Conservation (phyloP, 768 basidiomycete genomes). For the Guyanaporus albipodus region DNA sequence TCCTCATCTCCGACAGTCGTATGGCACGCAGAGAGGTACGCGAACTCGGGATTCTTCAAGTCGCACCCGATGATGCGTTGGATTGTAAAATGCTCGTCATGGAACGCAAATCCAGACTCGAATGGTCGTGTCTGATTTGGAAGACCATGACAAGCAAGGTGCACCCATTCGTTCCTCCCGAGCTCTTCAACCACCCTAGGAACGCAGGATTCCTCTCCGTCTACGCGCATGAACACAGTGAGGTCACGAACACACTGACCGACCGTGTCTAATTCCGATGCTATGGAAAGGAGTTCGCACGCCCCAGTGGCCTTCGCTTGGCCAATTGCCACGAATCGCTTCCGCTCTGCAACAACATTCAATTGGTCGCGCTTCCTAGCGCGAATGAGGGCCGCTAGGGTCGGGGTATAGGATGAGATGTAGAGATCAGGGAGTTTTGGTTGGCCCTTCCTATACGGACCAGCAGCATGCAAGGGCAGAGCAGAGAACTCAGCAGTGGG, state of each 20-base stretch:
- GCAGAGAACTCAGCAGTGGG: not conserved
- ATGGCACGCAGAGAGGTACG: not conserved
- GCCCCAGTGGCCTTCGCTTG: not conserved
- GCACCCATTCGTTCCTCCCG: no score
- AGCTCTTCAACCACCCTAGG: no score
- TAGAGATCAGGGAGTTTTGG: not conserved
- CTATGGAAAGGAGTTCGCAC: not conserved
- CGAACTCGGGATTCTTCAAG: not conserved
- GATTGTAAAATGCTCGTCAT: not conserved
- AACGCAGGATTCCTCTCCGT: not conserved
- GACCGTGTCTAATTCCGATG: not conserved
- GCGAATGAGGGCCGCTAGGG: not conserved
- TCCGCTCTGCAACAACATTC: not conserved
- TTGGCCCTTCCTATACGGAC: not conserved
- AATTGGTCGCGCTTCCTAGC: not conserved
- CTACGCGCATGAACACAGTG: not conserved
- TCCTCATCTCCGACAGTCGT: not conserved
- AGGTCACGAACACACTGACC: not conserved
- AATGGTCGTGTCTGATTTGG: no score
- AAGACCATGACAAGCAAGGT: no score
- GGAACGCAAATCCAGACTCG: no score
- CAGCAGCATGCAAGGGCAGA: not conserved
- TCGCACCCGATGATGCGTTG: not conserved
- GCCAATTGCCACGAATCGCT: not conserved
- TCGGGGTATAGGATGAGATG: not conserved